Evolutionary conservation across 2,329 filamentous ascomycete genomes (phyloP).

Genomic region (Plectosphaerella cucumerina): DNA sequence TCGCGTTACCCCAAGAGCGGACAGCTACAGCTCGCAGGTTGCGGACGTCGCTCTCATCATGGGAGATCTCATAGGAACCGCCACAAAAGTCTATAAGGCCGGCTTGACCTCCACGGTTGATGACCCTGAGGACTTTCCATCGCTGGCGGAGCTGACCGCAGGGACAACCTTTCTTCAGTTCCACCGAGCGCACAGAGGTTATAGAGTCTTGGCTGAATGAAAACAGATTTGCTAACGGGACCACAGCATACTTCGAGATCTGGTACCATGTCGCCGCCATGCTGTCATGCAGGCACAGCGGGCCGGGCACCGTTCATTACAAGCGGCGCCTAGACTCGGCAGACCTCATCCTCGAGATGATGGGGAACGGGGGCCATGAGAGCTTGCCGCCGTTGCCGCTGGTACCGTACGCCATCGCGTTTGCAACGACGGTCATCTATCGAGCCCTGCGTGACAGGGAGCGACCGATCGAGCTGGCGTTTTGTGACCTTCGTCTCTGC

Average conservation of each 20-base stretch:
- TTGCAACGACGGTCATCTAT: conserved; percentile 16
- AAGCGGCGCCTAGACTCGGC: conserved; percentile 11
- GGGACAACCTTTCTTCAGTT: conserved; percentile 5
- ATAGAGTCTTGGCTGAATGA: no score
- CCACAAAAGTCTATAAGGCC: conserved; percentile 15
- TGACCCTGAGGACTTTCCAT: conserved; percentile 10
- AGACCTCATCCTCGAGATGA: conserved; percentile 8
- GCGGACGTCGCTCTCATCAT: conserved; percentile 8
- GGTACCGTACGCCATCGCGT: conserved; percentile 14
- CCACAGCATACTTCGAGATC: conserved; percentile 14
- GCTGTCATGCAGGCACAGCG: conserved; percentile 15
- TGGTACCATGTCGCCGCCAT: conserved; percentile 17
- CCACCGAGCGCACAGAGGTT: conserved; percentile 11
- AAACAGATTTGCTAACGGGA: not conserved
- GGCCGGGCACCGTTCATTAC: conserved; percentile 13
- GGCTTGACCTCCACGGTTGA: conserved; percentile 9
- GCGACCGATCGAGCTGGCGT: conserved; percentile 2
- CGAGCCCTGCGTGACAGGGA: conserved; percentile 12
- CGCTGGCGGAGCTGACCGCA: conserved; percentile 3
- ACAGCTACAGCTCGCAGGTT: conserved; percentile 10
- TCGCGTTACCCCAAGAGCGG: not conserved
- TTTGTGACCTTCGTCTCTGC: conserved; percentile 10
- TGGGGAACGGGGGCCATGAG: conserved; percentile 5
- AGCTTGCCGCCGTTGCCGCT: conserved; percentile 13
- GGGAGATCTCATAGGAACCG: conserved; percentile 13